phyloP scores from a whole-genome alignment of 2,329 filamentous ascomycete genomes.

The Stagonosporopsis rhizophila region DNA sequence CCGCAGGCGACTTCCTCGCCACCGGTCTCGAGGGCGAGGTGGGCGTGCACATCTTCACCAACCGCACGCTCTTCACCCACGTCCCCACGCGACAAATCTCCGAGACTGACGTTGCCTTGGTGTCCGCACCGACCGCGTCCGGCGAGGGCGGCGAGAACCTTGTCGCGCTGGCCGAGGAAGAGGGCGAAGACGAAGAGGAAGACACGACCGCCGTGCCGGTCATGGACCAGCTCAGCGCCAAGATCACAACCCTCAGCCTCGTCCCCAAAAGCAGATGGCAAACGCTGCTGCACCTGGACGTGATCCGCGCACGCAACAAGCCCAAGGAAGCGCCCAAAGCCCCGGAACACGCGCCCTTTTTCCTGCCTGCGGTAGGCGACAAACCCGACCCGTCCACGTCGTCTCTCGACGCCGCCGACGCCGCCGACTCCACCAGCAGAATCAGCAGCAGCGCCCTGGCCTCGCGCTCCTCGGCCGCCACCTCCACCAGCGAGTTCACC shows the following conservation, averaged over 20 bases:
- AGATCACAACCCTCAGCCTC: conserved; percentile 87
- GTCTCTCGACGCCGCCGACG: conserved; percentile 25
- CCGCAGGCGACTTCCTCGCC: conserved; percentile 91
- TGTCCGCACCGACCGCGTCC: conserved; percentile 75
- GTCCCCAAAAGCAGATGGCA: conserved; percentile 94
- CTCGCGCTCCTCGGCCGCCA: conserved; percentile 39
- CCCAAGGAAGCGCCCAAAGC: conserved; percentile 89
- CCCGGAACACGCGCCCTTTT: conserved; percentile 95
- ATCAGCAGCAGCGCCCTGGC: conserved; percentile 45
- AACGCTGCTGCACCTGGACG: conserved; percentile 87
- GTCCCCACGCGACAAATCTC: conserved; percentile 85
- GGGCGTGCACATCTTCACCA: conserved; percentile 95
- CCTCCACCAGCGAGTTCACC: conserved; percentile 54
- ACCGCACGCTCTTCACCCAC: conserved; percentile 88
- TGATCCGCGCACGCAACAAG: conserved; percentile 91
- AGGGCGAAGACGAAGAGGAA: conserved; percentile 55
- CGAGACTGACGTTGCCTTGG: conserved; percentile 72
- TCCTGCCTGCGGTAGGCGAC: conserved; percentile 73
- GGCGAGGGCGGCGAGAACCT: conserved; percentile 81
- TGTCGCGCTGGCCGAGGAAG: conserved; percentile 74
- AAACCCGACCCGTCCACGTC: conserved; percentile 23
- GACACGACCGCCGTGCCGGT: conserved; percentile 54
- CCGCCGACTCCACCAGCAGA: conserved; percentile 31
- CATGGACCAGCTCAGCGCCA: conserved; percentile 78
- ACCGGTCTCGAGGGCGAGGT: conserved; percentile 82